Evolutionary conservation across 2,329 filamentous ascomycete genomes (phyloP).

Genomic region (Penicillium capsulatum): DNA sequence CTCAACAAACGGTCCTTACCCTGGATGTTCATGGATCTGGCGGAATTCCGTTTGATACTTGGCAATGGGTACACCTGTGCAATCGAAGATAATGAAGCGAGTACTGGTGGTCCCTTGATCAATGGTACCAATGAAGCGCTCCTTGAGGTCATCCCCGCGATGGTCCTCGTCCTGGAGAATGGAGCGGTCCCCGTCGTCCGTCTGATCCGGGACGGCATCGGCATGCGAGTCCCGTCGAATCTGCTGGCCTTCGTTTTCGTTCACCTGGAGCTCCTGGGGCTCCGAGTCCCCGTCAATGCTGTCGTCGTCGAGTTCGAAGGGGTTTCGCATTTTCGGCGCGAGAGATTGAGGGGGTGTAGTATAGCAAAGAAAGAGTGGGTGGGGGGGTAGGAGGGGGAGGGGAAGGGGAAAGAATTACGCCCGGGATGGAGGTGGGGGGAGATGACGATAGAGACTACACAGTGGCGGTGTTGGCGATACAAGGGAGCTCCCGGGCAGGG

Average conservation of each 20-base stretch:
- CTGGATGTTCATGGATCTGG: conserved; percentile 78
- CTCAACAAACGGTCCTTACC: conserved; percentile 63
- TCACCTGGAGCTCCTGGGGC: conserved; percentile 11
- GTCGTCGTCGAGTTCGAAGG: conserved; percentile 31
- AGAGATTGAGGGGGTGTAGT: too few species aligned
- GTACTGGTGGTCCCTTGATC: conserved; percentile 89
- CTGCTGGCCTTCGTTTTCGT: too few species aligned
- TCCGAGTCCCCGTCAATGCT: conserved; percentile 24
- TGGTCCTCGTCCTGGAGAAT: conserved; percentile 34
- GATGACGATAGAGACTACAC: conserved; percentile 8
- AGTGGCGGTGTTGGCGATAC: conserved; percentile 4
- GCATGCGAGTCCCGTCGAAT: conserved; percentile 16
- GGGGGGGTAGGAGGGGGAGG: conserved; percentile 4
- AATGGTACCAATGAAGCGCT: conserved; percentile 73
- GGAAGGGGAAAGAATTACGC: not conserved
- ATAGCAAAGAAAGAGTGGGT: conserved; percentile 3
- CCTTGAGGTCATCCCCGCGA: conserved; percentile 31
- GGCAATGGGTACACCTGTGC: conserved; percentile 69
- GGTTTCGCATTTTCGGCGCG: conserved; percentile 29
- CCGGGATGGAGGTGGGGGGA: conserved; percentile 1
- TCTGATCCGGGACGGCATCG: conserved; percentile 25
- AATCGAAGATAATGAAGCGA: conserved; percentile 86
- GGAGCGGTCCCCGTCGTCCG: conserved; percentile 34
- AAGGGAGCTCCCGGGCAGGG: conserved; percentile 7
- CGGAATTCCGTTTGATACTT: conserved; percentile 83